A percentile compares a stretch with the other conserved stretches of the same genome.
Conservation (phyloP, 768 basidiomycete species). For the Rhodotorula taiwanensis region DNA sequence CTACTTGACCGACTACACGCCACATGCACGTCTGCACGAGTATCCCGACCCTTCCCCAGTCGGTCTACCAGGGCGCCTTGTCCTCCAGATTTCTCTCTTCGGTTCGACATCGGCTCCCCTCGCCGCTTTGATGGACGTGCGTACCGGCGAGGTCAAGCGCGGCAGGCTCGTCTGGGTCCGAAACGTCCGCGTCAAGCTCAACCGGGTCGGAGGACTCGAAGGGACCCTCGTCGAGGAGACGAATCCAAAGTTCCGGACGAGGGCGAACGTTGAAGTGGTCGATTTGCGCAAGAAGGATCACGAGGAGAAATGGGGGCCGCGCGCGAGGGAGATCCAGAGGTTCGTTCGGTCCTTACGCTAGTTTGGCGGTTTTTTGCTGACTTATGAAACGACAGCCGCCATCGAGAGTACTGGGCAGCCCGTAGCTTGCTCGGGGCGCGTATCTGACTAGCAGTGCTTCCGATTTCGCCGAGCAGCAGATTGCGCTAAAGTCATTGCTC, state of each 20-base stretch:
- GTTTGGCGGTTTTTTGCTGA: neutral
- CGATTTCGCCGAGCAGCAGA: too few species aligned
- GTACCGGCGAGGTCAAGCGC: neutral
- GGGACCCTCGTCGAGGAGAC: constrained; percentile 8
- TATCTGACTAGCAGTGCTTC: too few species aligned
- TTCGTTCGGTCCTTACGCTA: neutral
- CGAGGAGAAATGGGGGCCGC: neutral
- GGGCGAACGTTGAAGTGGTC: neutral
- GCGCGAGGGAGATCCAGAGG: constrained; percentile 3
- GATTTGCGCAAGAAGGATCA: neutral
- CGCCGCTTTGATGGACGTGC: neutral
- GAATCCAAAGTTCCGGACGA: neutral
- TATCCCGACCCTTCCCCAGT: neutral
- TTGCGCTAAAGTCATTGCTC: too few species aligned
- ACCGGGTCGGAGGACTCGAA: neutral
- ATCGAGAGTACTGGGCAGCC: constrained; percentile 7
- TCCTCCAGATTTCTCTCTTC: constrained; percentile 13
- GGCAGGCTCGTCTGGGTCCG: constrained; percentile 1
- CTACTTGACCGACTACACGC: constrained; percentile 22
- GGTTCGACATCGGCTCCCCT: neutral
- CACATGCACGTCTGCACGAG: neutral
- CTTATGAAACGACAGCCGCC: neutral
- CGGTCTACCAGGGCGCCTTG: neutral
- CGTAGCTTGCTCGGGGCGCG: neutral
- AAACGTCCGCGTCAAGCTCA: constrained; percentile 2